These are phyloP conservation scores for Microdochium paspali DNA, from an alignment of 2,329 filamentous ascomycete genomes.

Conservation along the genomic window DNA sequence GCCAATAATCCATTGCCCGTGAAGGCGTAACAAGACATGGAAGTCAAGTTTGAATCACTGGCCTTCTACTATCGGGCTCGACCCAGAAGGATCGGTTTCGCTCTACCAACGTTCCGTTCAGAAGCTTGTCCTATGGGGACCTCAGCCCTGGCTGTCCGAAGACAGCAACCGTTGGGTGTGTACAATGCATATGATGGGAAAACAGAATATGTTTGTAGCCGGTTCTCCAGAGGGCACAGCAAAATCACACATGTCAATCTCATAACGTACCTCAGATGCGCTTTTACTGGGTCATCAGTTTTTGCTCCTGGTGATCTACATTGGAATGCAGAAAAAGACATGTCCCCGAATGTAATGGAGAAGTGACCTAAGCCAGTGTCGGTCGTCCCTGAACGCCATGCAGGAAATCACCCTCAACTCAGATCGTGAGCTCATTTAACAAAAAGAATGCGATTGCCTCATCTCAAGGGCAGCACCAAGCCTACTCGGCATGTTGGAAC, in stretches of 20 bases:
- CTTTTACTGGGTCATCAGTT: neutral
- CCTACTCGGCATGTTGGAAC: slow-evolving; percentile 56
- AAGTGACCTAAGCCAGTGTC: neutral
- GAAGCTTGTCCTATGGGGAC: slow-evolving; percentile 58
- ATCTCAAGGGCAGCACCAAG: slow-evolving; percentile 1
- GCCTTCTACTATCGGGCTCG: slow-evolving; percentile 24
- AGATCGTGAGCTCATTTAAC: neutral
- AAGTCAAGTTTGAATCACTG: slow-evolving; percentile 15
- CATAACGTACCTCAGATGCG: slow-evolving; percentile 6
- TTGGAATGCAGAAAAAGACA: neutral
- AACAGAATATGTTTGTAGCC: neutral
- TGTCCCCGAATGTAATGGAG: neutral
- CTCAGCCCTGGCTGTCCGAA: slow-evolving; percentile 62
- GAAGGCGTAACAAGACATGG: slow-evolving; percentile 10
- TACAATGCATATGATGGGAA: slow-evolving; percentile 6
- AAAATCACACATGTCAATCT: neutral
- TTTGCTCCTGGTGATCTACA: neutral
- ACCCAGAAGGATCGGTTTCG: slow-evolving; percentile 20
- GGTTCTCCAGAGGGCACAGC: neutral
- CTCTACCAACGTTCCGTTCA: slow-evolving; percentile 82
- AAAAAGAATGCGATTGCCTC: neutral
- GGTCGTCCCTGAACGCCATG: neutral
- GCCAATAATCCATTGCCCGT: slow-evolving; percentile 21
- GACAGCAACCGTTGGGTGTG: slow-evolving; percentile 62
- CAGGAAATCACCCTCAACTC: neutral